phyloP scores from a whole-genome alignment of 1,284 basidiomycete genomes.

The Irpex rosettiformis region DNA sequence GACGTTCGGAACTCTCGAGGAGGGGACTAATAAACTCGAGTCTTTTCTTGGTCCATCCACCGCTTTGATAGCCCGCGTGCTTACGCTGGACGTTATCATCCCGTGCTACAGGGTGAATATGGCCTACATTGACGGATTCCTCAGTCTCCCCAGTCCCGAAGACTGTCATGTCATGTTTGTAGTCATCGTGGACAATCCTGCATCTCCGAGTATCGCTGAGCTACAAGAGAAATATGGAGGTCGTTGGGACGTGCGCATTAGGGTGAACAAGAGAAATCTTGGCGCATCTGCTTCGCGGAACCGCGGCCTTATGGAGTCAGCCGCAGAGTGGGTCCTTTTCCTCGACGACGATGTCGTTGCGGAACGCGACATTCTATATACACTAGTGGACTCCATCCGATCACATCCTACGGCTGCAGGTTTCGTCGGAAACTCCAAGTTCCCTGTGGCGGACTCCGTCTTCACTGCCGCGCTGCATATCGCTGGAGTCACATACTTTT shows the following conservation, averaged over 20 bases:
- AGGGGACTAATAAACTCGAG: constrained; percentile 35
- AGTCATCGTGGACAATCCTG: constrained; percentile 54
- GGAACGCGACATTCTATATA: constrained; percentile 38
- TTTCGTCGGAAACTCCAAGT: constrained; percentile 48
- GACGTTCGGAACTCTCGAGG: constrained; percentile 45
- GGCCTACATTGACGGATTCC: constrained; percentile 38
- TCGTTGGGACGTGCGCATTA: constrained; percentile 45
- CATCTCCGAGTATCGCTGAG: constrained; percentile 33
- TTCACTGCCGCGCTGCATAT: constrained; percentile 55
- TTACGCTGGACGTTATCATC: constrained; percentile 53
- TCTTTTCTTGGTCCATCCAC: constrained; percentile 32
- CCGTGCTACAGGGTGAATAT: constrained; percentile 55
- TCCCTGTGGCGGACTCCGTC: constrained; percentile 44
- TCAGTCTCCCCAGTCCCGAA: constrained; percentile 38
- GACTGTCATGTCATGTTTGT: constrained; percentile 51
- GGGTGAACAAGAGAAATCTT: constrained; percentile 38
- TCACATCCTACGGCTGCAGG: constrained; percentile 45
- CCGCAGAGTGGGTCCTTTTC: constrained; percentile 49
- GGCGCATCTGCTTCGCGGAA: constrained; percentile 51
- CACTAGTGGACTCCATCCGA: constrained; percentile 46
- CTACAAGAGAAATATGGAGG: constrained; percentile 34
- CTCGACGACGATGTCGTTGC: constrained; percentile 57
- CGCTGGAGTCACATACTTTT: constrained; percentile 56
- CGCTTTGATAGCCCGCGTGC: constrained; percentile 26
- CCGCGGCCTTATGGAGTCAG: constrained; percentile 43